Conservation (phyloP, 805 yeast species). For the Clavispora fructus region DNA sequence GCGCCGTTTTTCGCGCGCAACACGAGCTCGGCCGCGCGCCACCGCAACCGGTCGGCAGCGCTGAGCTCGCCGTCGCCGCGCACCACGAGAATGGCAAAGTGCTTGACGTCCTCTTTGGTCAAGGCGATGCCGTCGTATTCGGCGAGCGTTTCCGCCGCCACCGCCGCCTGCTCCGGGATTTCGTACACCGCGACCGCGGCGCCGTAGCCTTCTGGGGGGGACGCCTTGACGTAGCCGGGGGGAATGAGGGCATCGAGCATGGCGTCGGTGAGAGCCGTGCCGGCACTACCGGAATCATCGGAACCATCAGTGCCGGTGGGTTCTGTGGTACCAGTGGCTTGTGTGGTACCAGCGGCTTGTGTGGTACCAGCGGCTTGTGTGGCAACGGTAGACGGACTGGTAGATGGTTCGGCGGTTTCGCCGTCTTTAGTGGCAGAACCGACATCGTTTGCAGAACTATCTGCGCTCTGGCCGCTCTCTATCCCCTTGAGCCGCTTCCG, state of each 20-base stretch:
- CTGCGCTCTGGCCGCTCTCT: background rate
- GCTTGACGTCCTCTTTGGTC: slow-evolving; percentile 64
- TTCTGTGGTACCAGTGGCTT: no score
- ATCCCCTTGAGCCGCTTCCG: background rate
- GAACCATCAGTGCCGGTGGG: no score
- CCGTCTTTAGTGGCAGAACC: background rate
- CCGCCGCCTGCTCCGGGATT: slow-evolving; percentile 43
- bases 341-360: no score
- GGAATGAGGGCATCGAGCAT: slow-evolving; percentile 49
- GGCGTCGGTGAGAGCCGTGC: slow-evolving; percentile 38
- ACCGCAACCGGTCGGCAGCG: slow-evolving; percentile 52
- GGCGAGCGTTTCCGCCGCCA: slow-evolving; percentile 13
- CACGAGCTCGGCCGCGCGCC: slow-evolving; percentile 57
- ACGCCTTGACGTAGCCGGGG: slow-evolving; percentile 40
- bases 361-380: no score
- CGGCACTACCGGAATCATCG: no score
- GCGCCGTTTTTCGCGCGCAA: slow-evolving; percentile 76
- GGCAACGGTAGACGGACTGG: no score
- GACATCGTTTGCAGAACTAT: background rate
- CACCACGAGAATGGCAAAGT: slow-evolving; percentile 55
- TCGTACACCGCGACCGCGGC: slow-evolving; percentile 36
- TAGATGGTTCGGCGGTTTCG: slow-evolving; percentile 3
- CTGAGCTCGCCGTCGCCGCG: slow-evolving; percentile 28
- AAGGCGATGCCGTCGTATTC: slow-evolving; percentile 12
- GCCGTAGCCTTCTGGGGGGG: slow-evolving; percentile 42